A percentile compares a stretch with the other conserved stretches of the same genome.
Conservation (phyloP, 2,329 filamentous ascomycete species). For the Claviceps pazoutovae region DNA sequence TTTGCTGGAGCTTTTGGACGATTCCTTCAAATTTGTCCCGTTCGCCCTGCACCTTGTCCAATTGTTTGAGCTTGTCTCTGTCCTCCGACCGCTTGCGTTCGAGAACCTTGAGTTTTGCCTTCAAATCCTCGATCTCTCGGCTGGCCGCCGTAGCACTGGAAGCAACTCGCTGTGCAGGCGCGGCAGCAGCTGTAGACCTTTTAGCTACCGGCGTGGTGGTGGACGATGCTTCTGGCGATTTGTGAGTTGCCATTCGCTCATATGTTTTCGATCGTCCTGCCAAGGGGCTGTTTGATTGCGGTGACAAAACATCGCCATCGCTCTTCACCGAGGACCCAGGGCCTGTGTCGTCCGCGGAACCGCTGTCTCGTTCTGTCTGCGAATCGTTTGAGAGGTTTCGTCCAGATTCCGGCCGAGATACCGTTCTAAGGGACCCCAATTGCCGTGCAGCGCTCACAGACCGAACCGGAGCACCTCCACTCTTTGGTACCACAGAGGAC, state of each 20-base stretch:
- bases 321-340: slow-evolving; percentile 35
- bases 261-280: slow-evolving; percentile 35
- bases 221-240: slow-evolving; percentile 15
- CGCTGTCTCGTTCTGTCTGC: slow-evolving; percentile 27
- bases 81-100: slow-evolving; percentile 81
- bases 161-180: slow-evolving; percentile 23
- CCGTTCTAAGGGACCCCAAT: slow-evolving; percentile 19
- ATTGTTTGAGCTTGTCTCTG: slow-evolving; percentile 64
- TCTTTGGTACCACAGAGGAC: slow-evolving; percentile 24
- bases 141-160: slow-evolving; percentile 37
- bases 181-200: slow-evolving; percentile 14
- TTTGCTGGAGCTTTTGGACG: slow-evolving; percentile 80
- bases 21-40: slow-evolving; percentile 68
- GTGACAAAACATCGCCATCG: slow-evolving; percentile 35
- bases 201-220: slow-evolving; percentile 18
- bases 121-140: slow-evolving; percentile 72
- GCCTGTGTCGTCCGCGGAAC: slow-evolving; percentile 19
- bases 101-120: slow-evolving; percentile 72
- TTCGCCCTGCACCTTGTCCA: slow-evolving; percentile 65
- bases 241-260: slow-evolving; percentile 34
- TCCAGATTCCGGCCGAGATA: slow-evolving; percentile 24
- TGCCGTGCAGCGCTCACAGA: slow-evolving; percentile 29
- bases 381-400: slow-evolving; percentile 35
- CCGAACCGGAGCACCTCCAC: slow-evolving; percentile 20
- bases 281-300: slow-evolving; percentile 36